Evolutionary conservation across 768 basidiomycete species (phyloP), one percentile per base, ranked within the genome.

Genomic region (Boletus speciosus): DNA sequence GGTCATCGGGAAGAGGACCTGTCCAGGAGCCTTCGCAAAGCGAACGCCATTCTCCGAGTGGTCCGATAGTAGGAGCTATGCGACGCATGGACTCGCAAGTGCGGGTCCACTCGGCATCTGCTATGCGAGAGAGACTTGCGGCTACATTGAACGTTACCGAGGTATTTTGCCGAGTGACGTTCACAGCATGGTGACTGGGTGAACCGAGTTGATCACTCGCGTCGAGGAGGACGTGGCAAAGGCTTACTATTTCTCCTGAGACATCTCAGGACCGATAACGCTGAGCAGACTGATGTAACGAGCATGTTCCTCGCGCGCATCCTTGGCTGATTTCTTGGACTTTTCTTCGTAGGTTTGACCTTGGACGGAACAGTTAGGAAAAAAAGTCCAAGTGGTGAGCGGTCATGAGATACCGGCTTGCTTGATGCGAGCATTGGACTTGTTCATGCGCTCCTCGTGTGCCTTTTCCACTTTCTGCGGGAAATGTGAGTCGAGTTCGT

Each of bases 311-410:
- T 90, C 89, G 8, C 73, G 73, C 6, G 78, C 83, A 60, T 91
- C 87, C 19, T 75, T 75, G 10, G 82, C 68, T 43, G 80, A 86
- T 71, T 84, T 87, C 77, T 88, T 90, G 29, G 83, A 79, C 65
- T 88, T 91, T 76, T 88, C 88, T 74, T 92, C 89, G 48, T 88
- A 91, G 14, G 67, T 57, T 64, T 83, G 84, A 54, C 88, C 90
- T 89, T 31, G 29, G 19, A 44, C 0, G 36, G 25, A 36, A 47
- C 12, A 4, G 46, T 66, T 14, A 57, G 56, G 57, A 37, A 19
- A 19, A 19, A 19, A 46, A 44, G 46, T 14, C 37, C 23, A 3
- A 37, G 3, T 15, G 19, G 23, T 16, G 31, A 35, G 15, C 29
- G 31, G 37, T 32, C 19, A 36, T 27, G 32, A 36, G 48, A 39